Evolutionary conservation across 106 monocot genomes (phyloP), one percentile per base, ranked within the genome.

Genomic region (Dioscorea dumetorum): DNA sequence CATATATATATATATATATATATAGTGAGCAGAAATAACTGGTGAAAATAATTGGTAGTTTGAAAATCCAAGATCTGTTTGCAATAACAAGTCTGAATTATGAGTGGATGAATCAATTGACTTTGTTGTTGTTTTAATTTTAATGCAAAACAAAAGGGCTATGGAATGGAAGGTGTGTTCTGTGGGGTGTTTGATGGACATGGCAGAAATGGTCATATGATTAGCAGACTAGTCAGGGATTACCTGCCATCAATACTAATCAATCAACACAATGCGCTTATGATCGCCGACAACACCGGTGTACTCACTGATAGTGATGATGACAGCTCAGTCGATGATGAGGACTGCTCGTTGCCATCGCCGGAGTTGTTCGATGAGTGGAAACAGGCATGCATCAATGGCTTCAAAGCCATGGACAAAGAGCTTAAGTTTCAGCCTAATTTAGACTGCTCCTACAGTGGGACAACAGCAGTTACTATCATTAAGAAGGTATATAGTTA

Each of bases 171-270:
- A 13, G 88, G 88, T 2, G 75, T 91, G 58, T 91, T 95, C 49
- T 91, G 88, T 77, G 95, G 95, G 3, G 91, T 91, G 12, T 95
- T 95, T 72, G 95, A 95, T 72, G 95, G 95, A 11, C 95, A 95
- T 71, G 95, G 95, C 16, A 79, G 85, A 52, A 79, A 75, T 24
- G 95, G 95, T 11, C 91, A 95, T 60, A 31, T 75, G n/a, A 82
- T 95, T 34, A 95, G 95, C 77, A 79, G 66, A 35, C 65, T 88
- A 3, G 85, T 95, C 17, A 81, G 95, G 41, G 91, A 91, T 57
- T 71, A 79, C 70, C 81, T 95, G 0, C 95, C 95, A 41, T 73
- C 82, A 9, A 58, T 90, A 17, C 75, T 95, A 4, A 77, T 91
- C 18, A 77, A 61, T 59, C 81, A 88, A 2, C 74, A 77, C 11